These are phyloP conservation scores for Amphirosellinia nigrospora DNA, from an alignment of 495 filamentous ascomycete genomes.

Conservation along the genomic window DNA sequence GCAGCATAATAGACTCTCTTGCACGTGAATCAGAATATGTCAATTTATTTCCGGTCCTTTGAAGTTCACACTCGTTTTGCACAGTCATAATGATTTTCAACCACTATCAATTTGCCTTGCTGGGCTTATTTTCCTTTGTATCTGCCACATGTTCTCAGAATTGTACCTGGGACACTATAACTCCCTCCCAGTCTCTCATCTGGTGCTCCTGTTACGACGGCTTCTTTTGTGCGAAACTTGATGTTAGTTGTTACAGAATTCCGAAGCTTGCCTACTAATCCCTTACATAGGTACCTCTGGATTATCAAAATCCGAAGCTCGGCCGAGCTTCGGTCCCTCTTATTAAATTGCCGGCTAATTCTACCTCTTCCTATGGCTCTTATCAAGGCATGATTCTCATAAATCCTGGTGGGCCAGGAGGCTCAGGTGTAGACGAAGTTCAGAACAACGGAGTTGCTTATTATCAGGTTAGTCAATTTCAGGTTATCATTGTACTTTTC, in stretches of 20 bases:
- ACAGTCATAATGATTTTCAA: background rate
- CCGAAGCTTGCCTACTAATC: background rate
- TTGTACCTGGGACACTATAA: constrained; percentile 26
- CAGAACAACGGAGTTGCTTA: constrained; percentile 8
- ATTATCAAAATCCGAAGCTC: constrained; percentile 22
- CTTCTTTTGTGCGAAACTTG: constrained; percentile 26
- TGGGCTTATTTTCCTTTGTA: background rate
- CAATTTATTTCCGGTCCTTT: background rate
- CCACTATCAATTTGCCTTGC: background rate
- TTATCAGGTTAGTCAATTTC: constrained; percentile 6
- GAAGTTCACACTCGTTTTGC: background rate
- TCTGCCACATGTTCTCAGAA: constrained; percentile 10
- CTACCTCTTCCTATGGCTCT: constrained; percentile 27
- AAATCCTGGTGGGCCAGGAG: constrained; percentile 50
- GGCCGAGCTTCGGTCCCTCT: constrained; percentile 20
- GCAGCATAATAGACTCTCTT: background rate
- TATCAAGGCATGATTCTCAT: constrained; percentile 42
- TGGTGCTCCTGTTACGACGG: constrained; percentile 25
- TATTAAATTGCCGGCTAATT: constrained; percentile 34
- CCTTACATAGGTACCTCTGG: constrained; percentile 23
- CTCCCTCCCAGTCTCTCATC: constrained; percentile 21
- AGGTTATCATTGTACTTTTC: constrained; percentile 9
- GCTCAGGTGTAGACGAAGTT: constrained; percentile 35
- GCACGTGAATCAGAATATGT: background rate
- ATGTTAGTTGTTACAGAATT: constrained; percentile 3